phyloP scores from a whole-genome alignment of 129 eudicot genomes.

The Lactuca sativa region DNA sequence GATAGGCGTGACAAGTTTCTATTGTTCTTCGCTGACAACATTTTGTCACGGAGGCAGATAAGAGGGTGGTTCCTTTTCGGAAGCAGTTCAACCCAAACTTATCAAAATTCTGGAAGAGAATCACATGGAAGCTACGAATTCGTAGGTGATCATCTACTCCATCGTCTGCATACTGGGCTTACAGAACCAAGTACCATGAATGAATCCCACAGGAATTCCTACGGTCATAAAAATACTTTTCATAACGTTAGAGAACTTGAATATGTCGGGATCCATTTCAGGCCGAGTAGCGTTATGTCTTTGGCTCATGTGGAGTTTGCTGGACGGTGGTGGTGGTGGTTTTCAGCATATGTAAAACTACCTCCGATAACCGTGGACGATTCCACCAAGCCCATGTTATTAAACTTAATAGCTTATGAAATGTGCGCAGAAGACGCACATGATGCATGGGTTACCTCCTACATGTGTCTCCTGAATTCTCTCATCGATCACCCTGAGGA shows the following conservation, averaged over 20 bases:
- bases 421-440: slow-evolving; percentile 4
- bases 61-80: neutral
- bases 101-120: no score
- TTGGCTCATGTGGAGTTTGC: slow-evolving; percentile 12
- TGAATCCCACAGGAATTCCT: neutral
- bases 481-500: slow-evolving; percentile 32
- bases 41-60: neutral
- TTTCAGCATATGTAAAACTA: slow-evolving; percentile 21
- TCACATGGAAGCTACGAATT: no score
- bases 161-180: neutral
- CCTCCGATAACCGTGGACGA: slow-evolving; percentile 36
- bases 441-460: slow-evolving; percentile 24
- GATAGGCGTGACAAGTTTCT: neutral
- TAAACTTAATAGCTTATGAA: slow-evolving; percentile 50
- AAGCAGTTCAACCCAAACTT: no score
- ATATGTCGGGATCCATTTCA: slow-evolving; percentile 37
- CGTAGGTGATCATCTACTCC: neutral
- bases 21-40: neutral
- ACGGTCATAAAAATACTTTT: slow-evolving; percentile 8
- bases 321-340: neutral
- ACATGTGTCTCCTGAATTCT: slow-evolving; percentile 35
- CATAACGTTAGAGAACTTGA: slow-evolving; percentile 29
- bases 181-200: neutral
- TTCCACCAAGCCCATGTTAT: slow-evolving; percentile 28
- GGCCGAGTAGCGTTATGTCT: neutral